phyloP scores from a whole-genome alignment of 1,284 basidiomycete species.

The Moesziomyces parantarcticus region DNA sequence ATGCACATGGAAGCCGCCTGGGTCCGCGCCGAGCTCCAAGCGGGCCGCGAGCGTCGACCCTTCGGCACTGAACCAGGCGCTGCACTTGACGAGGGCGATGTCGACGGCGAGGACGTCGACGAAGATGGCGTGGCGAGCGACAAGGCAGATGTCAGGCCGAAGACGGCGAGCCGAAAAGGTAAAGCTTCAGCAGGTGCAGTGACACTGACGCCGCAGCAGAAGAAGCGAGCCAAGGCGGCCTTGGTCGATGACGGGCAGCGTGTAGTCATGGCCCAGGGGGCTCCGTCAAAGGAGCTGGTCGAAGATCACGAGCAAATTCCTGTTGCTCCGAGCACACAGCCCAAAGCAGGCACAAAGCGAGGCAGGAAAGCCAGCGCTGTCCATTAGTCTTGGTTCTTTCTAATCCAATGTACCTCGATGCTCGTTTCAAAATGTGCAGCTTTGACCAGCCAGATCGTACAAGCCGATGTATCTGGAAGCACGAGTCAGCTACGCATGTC shows the following conservation, averaged over 20 bases:
- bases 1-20: constrained; percentile 53
- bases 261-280: constrained; percentile 41
- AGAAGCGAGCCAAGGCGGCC: constrained; percentile 26
- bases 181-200: constrained; percentile 1
- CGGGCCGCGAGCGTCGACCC: constrained; percentile 34
- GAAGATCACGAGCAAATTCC: constrained; percentile 41
- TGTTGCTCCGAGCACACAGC: not conserved
- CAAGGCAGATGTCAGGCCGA: constrained; percentile 25
- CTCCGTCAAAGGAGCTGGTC: constrained; percentile 32
- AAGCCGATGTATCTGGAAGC: too few species aligned
- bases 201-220: constrained; percentile 14
- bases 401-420: not conserved
- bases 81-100: constrained; percentile 18
- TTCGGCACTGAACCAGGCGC: constrained; percentile 40
- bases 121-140: constrained; percentile 17
- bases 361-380: constrained; percentile 5
- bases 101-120: constrained; percentile 9
- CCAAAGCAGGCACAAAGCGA: constrained; percentile 8
- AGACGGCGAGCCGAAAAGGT: constrained; percentile 7
- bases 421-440: too few species aligned
- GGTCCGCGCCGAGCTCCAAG: constrained; percentile 48
- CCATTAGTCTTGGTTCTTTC: not conserved
- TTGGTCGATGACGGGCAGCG: constrained; percentile 37
- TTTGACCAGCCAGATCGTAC: too few species aligned
- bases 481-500: too few species aligned